Evolutionary conservation across 306 rosid species (phyloP).

Genomic region (Begonia masoniana): DNA sequence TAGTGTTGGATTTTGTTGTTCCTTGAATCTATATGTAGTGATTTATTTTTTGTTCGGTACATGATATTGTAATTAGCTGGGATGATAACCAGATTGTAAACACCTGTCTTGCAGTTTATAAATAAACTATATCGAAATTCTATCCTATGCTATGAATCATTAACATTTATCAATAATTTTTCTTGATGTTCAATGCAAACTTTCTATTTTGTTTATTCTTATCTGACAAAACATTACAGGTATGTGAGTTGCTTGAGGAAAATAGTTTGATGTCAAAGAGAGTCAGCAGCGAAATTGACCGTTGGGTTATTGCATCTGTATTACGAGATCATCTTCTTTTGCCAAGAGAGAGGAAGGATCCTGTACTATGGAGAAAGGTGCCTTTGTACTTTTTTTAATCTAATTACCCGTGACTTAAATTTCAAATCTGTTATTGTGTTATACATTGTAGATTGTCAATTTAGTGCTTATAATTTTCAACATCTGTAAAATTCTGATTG

Average conservation of each 20-base stretch:
- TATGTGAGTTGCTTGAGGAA: slow-evolving; percentile 84
- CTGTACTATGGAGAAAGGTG: slow-evolving; percentile 76
- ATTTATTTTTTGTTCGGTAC: too few species aligned
- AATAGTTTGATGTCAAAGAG: slow-evolving; percentile 60
- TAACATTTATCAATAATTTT: neutral
- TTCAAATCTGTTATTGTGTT: neutral
- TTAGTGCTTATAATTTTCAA: too few species aligned
- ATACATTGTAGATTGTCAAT: too few species aligned
- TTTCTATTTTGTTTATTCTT: neutral
- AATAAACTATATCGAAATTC: too few species aligned
- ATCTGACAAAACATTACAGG: slow-evolving; percentile 30
- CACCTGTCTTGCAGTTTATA: too few species aligned
- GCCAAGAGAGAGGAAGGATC: slow-evolving; percentile 77
- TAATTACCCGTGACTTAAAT: slow-evolving; percentile 2
- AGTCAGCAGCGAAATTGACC: slow-evolving; percentile 40
- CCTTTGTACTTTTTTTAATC: slow-evolving; percentile 2
- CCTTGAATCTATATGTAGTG: too few species aligned
- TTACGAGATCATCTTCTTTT: slow-evolving; percentile 86
- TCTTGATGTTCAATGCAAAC: neutral
- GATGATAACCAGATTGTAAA: too few species aligned
- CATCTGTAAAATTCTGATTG: too few species aligned
- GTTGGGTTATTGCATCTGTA: slow-evolving; percentile 83
- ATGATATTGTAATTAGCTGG: too few species aligned
- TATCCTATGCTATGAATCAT: too few species aligned
- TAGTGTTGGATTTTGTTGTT: too few species aligned